phyloP scores from a whole-genome alignment of 495 filamentous ascomycete genomes.

The Podospora conica region DNA sequence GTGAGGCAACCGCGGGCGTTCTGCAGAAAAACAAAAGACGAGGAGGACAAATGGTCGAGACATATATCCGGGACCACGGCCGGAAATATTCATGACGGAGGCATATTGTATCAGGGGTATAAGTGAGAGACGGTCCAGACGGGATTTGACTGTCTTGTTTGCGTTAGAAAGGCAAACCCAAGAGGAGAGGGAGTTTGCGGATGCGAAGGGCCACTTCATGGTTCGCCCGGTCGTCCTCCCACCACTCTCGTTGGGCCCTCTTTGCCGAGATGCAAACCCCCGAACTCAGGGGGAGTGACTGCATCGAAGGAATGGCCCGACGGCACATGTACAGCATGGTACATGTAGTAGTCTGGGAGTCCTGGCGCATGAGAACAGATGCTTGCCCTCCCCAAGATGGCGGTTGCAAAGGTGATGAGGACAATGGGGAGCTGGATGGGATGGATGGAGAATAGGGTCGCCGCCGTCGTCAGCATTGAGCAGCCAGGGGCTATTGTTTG shows the following conservation, averaged over 20 bases:
- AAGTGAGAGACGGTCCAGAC: neutral
- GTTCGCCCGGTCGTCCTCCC: neutral
- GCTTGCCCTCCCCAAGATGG: neutral
- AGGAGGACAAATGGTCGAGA: neutral
- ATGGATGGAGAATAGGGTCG: neutral
- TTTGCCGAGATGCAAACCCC: neutral
- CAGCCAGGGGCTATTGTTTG: neutral
- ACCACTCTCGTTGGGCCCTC: neutral
- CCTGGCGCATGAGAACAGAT: neutral
- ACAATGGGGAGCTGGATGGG: neutral
- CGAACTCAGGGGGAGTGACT: neutral
- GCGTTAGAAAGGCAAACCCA: neutral
- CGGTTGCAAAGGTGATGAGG: neutral
- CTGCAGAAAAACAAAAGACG: neutral
- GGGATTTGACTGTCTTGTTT: neutral
- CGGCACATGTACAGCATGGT: neutral
- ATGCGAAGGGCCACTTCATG: neutral
- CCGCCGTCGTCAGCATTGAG: neutral
- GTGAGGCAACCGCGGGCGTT: neutral
- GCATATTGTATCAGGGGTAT: neutral
- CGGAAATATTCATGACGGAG: neutral
- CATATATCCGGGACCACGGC: neutral
- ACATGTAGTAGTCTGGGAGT: neutral
- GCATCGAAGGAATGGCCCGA: neutral
- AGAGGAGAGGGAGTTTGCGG: neutral